A percentile compares a stretch with the other conserved stretches of the same genome.
Conservation (phyloP, 345 rosid species). For the Melaleuca alternifolia region DNA sequence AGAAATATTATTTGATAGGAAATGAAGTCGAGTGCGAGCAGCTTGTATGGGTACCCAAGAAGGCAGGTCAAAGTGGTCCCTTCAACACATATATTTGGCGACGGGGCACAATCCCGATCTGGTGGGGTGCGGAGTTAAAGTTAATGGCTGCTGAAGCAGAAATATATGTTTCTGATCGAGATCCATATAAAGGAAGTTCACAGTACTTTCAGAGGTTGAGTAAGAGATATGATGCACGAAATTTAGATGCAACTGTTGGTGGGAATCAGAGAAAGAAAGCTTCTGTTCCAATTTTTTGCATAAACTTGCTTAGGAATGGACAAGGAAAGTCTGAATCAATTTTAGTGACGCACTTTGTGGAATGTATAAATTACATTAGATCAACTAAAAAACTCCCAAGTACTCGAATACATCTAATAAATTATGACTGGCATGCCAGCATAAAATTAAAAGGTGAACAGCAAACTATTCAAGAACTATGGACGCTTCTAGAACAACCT, state of each 20-base stretch:
- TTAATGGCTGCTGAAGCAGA: constrained; percentile 95
- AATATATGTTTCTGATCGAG: constrained; percentile 77
- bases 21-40: constrained; percentile 99
- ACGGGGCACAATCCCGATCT: constrained; percentile 93
- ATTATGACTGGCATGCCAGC: constrained; percentile 96
- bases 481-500: constrained; percentile 71
- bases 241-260: constrained; percentile 39
- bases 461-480: constrained; percentile 85
- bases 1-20: constrained; percentile 45
- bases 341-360: constrained; percentile 86
- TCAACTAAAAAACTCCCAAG: constrained; percentile 66
- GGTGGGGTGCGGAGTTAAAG: constrained; percentile 99
- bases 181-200: constrained; percentile 88
- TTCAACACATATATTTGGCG: constrained; percentile 88
- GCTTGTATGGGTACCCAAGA: constrained; percentile 88
- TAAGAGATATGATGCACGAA: constrained; percentile 71
- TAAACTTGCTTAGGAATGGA: constrained; percentile 80
- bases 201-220: constrained; percentile 82
- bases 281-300: constrained; percentile 71
- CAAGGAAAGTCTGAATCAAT: constrained; percentile 89
- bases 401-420: constrained; percentile 54
- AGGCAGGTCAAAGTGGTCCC: constrained; percentile 61
- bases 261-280: constrained; percentile 59
- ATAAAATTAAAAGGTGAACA: constrained; percentile 77
- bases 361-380: constrained; percentile 60